phyloP scores from a whole-genome alignment of 1,284 basidiomycete genomes.

The Ustilago trichophora region DNA sequence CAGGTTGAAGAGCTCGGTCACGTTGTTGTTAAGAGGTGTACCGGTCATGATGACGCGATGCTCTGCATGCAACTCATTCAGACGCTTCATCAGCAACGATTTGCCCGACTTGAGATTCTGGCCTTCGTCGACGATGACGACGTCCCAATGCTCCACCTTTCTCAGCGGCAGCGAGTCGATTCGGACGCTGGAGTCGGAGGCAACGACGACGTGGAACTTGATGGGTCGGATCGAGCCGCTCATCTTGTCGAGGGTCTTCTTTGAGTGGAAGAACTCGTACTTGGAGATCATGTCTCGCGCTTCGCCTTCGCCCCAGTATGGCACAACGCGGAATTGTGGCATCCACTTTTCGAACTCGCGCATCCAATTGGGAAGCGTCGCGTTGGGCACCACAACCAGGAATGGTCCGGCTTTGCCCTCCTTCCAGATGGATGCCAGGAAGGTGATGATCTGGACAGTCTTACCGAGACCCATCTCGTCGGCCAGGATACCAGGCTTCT shows the following conservation, averaged over 20 bases:
- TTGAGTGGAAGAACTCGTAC: slow-evolving; percentile 80
- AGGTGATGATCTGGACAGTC: slow-evolving; percentile 89
- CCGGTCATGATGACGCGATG: slow-evolving; percentile 91
- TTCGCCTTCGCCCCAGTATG: slow-evolving; percentile 74
- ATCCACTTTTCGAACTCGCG: slow-evolving; percentile 92
- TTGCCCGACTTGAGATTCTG: slow-evolving; percentile 75
- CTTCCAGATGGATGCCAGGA: slow-evolving; percentile 77
- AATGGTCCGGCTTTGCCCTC: slow-evolving; percentile 74
- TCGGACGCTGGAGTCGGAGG: slow-evolving; percentile 41
- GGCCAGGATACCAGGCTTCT: slow-evolving; percentile 89
- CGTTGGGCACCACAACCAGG: slow-evolving; percentile 92
- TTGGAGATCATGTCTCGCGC: slow-evolving; percentile 80
- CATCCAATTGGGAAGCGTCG: slow-evolving; percentile 84
- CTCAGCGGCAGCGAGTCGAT: slow-evolving; percentile 70
- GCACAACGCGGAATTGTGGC: slow-evolving; percentile 75
- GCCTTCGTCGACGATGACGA: slow-evolving; percentile 89
- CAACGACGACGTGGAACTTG: slow-evolving; percentile 54
- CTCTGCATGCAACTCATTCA: slow-evolving; percentile 79
- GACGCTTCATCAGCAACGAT: slow-evolving; percentile 79
- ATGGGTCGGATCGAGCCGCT: slow-evolving; percentile 55
- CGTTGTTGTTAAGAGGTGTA: slow-evolving; percentile 96
- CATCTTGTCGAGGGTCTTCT: slow-evolving; percentile 39
- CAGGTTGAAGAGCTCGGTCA: slow-evolving; percentile 74
- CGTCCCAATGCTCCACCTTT: slow-evolving; percentile 86
- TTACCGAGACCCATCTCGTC: slow-evolving; percentile 95